A percentile compares a stretch with the other conserved stretches of the same genome.
These are phyloP conservation scores for Hymenoscyphus fructigenus DNA, from an alignment of 2,329 filamentous ascomycete genomes.

Conservation along the genomic window DNA sequence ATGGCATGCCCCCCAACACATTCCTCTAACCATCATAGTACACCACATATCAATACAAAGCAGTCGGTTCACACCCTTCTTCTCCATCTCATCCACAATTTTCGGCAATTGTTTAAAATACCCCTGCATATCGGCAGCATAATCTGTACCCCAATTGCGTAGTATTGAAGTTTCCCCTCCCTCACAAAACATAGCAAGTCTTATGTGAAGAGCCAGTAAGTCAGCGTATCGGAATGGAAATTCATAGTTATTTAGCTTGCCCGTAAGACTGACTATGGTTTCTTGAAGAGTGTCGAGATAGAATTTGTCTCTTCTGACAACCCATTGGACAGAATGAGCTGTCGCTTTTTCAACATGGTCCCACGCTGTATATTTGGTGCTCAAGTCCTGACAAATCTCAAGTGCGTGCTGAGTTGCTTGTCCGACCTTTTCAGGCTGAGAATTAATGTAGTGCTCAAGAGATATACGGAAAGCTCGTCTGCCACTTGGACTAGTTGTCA, in stretches of 20 bases:
- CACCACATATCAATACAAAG: conserved; percentile 25
- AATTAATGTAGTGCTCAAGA: conserved; percentile 20
- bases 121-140: conserved; percentile 20
- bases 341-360: conserved; percentile 17
- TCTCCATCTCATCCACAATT: conserved; percentile 21
- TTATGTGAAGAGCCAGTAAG: conserved; percentile 23
- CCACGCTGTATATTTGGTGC: conserved; percentile 19
- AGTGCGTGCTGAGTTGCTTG: conserved; percentile 10
- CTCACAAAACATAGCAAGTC: conserved; percentile 17
- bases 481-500: conserved; percentile 23
- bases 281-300: conserved; percentile 15
- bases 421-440: conserved; percentile 13
- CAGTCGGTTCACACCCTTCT: conserved; percentile 15
- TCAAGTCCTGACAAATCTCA: conserved; percentile 20
- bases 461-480: conserved; percentile 22
- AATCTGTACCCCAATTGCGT: conserved; percentile 16
- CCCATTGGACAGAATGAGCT: conserved; percentile 17
- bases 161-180: conserved; percentile 11
- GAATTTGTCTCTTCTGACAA: conserved; percentile 14
- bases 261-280: not conserved
- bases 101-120: conserved; percentile 21
- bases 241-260: not conserved
- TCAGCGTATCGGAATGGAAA: conserved; percentile 13
- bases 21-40: conserved; percentile 27
- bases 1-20: conserved; percentile 27